phyloP scores from a whole-genome alignment of 441 rosid species.

The Pelargonium fulgidum region DNA sequence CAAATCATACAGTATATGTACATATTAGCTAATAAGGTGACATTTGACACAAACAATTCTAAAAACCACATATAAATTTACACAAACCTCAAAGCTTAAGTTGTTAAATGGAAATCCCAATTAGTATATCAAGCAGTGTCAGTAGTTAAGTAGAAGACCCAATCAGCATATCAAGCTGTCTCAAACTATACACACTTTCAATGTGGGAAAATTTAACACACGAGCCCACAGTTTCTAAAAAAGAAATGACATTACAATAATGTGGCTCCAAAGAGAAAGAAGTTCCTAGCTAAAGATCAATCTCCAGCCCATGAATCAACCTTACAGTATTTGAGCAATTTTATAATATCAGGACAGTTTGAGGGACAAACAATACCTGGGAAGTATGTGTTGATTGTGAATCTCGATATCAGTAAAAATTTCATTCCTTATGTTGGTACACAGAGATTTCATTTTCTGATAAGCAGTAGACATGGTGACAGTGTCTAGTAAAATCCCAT shows the following conservation, averaged over 20 bases:
- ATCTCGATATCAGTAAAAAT: conserved; percentile 85
- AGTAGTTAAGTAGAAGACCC: too few species aligned
- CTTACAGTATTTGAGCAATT: conserved; percentile 5
- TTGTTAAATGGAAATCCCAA: too few species aligned
- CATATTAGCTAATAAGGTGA: neutral
- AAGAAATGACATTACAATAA: neutral
- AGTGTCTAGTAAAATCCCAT: conserved; percentile 55
- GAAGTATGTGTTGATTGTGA: conserved; percentile 81
- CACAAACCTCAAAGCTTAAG: too few species aligned
- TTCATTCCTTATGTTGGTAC: conserved; percentile 75
- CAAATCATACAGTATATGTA: too few species aligned
- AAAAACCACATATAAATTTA: too few species aligned
- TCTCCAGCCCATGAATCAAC: neutral
- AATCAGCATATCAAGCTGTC: too few species aligned
- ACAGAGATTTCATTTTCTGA: conserved; percentile 80
- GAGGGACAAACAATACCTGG: conserved; percentile 46
- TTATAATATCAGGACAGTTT: conserved; percentile 2
- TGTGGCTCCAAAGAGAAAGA: neutral
- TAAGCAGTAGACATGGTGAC: conserved; percentile 75
- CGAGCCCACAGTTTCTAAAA: neutral
- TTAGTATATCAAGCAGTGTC: too few species aligned
- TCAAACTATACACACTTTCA: too few species aligned
- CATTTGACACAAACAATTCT: neutral
- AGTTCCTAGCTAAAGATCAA: neutral
- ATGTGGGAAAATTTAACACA: neutral